phyloP scores from a whole-genome alignment of 352 stramenopile genomes.

The Phytophthora foliorum region DNA sequence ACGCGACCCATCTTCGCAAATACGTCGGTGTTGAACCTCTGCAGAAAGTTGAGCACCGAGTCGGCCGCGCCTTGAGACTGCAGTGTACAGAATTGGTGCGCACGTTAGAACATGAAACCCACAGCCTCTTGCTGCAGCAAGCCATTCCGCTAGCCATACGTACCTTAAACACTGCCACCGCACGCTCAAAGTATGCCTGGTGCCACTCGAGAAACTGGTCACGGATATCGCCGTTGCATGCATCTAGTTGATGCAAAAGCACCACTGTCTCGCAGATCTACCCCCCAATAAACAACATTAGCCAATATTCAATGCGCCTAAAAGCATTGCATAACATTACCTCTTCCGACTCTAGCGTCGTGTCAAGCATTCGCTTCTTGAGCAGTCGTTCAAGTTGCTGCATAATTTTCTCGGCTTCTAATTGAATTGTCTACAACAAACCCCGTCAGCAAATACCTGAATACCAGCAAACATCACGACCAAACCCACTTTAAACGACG shows the following conservation, averaged over 20 bases:
- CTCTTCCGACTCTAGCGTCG: constrained; percentile 55
- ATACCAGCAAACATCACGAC: constrained; percentile 1
- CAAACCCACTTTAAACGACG: constrained; percentile 80
- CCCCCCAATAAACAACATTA: neutral
- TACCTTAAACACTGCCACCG: constrained; percentile 65
- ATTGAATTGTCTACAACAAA: constrained; percentile 75
- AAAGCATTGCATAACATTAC: constrained; percentile 27
- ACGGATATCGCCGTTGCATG: constrained; percentile 78
- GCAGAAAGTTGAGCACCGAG: constrained; percentile 69
- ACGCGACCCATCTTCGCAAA: constrained; percentile 62
- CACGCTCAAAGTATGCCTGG: constrained; percentile 72
- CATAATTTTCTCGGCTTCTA: constrained; percentile 90
- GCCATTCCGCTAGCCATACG: neutral
- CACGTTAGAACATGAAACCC: neutral
- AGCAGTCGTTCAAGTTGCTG: constrained; percentile 75
- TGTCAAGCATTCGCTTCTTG: constrained; percentile 61
- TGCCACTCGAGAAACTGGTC: constrained; percentile 91
- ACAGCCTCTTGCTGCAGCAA: neutral
- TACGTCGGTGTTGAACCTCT: constrained; percentile 61
- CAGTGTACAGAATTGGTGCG: neutral
- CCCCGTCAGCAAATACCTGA: neutral
- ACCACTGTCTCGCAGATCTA: constrained; percentile 74
- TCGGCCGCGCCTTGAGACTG: constrained; percentile 40
- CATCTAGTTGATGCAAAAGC: constrained; percentile 71
- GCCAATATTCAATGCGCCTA: neutral